A percentile compares a stretch with the other conserved stretches of the same genome.
These are phyloP conservation scores for Picochlorum sp. DNA, from an alignment of 139 green algal species.

Conservation along the genomic window DNA sequence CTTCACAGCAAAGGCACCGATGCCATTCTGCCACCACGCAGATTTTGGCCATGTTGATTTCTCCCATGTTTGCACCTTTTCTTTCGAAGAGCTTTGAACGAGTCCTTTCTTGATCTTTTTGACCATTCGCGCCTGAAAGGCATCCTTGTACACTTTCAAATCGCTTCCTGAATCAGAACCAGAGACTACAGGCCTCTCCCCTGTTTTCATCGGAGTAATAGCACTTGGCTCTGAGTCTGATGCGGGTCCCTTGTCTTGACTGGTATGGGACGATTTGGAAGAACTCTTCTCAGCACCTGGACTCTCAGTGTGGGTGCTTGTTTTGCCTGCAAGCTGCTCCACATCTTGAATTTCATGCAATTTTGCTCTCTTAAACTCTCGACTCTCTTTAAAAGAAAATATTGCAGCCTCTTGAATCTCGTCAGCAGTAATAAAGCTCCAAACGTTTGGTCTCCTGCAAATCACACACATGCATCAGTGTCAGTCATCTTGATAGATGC, in stretches of 20 bases:
- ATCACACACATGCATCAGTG: too few relatives aligned
- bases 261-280: too few relatives aligned
- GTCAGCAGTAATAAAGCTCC: slow-evolving; percentile 20
- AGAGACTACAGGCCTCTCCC: too few relatives aligned
- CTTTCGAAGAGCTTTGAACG: neutral
- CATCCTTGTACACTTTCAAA: slow-evolving; percentile 1
- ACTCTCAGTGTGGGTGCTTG: too few relatives aligned
- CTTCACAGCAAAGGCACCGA: slow-evolving; percentile 35
- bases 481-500: too few relatives aligned
- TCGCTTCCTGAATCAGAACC: too few relatives aligned
- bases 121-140: neutral
- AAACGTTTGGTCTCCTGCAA: slow-evolving; percentile 10
- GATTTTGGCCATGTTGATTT: slow-evolving; percentile 30
- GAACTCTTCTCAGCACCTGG: too few relatives aligned
- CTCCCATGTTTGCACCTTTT: slow-evolving; percentile 21
- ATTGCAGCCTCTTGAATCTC: slow-evolving; percentile 19
- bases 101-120: neutral
- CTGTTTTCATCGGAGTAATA: too few relatives aligned
- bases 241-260: too few relatives aligned
- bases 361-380: neutral
- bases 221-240: too few relatives aligned
- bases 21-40: slow-evolving; percentile 20
- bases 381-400: slow-evolving; percentile 8
- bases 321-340: too few relatives aligned
- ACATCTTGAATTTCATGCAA: neutral